A percentile compares a stretch with the other conserved stretches of the same genome.
These are phyloP conservation scores for Tylopilus rubrobrunneus DNA, from an alignment of 768 basidiomycete genomes.

Conservation along the genomic window DNA sequence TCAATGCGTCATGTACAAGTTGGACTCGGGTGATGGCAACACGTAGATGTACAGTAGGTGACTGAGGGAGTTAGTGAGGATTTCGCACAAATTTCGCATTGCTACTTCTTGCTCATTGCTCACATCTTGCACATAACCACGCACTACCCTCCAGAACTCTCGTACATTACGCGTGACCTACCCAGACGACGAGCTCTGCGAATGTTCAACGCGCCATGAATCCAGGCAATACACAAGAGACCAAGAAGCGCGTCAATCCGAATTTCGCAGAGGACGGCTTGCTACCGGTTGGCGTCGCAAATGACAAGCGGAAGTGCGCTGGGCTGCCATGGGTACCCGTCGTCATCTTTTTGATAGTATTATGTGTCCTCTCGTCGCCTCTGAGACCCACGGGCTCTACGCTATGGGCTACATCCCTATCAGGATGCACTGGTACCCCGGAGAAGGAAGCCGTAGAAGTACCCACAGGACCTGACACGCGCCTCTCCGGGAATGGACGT, in stretches of 20 bases:
- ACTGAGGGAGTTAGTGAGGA: too few relatives aligned
- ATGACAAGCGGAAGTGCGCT: conserved; percentile 3
- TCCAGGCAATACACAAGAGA: background rate
- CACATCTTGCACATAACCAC: background rate
- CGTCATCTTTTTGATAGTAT: conserved; percentile 8
- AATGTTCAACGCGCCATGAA: conserved; percentile 3
- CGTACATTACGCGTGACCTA: background rate
- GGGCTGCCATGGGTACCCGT: conserved; percentile 13
- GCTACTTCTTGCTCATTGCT: too few relatives aligned
- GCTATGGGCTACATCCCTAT: background rate
- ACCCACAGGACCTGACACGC: background rate
- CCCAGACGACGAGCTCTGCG: background rate
- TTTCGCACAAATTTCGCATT: too few relatives aligned
- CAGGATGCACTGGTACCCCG: conserved; percentile 21
- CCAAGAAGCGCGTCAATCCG: background rate
- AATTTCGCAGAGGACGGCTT: background rate
- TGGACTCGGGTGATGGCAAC: too few relatives aligned
- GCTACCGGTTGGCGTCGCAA: conserved; percentile 1
- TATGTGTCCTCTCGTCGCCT: conserved; percentile 18
- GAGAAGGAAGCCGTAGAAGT: background rate
- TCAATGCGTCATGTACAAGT: too few relatives aligned
- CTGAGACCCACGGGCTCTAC: background rate
- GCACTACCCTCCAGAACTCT: background rate
- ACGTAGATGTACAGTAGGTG: too few relatives aligned
- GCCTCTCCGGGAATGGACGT: conserved; percentile 28